These are phyloP conservation scores for Tolypocladium tropicale DNA, from an alignment of 2,329 filamentous ascomycete species.

Conservation along the genomic window DNA sequence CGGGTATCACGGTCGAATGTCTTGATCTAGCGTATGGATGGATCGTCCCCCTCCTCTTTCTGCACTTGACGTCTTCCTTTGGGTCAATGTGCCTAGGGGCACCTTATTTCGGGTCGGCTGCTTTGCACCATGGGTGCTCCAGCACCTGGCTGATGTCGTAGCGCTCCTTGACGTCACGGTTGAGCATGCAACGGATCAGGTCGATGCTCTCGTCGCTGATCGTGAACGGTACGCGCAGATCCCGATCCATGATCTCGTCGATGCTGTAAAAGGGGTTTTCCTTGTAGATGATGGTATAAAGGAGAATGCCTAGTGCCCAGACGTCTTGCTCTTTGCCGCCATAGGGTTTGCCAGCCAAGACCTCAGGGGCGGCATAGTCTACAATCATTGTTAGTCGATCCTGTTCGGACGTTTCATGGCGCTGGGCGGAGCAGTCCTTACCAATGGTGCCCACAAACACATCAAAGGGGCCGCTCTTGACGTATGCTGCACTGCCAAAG, in stretches of 20 bases:
- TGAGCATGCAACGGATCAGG: constrained; percentile 81
- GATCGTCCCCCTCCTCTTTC: background rate
- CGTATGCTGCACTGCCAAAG: constrained; percentile 95
- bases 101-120: constrained; percentile 5
- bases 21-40: background rate
- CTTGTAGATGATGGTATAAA: constrained; percentile 99
- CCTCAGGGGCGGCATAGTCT: constrained; percentile 99
- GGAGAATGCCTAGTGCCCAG: constrained; percentile 90
- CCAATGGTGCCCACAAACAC: constrained; percentile 98
- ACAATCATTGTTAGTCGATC: constrained; percentile 1
- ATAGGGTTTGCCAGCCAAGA: constrained; percentile 84
- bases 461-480: constrained; percentile 96
- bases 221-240: constrained; percentile 79
- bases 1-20: constrained; percentile 1
- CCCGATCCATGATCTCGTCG: constrained; percentile 97
- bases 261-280: constrained; percentile 99
- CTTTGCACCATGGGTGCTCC: constrained; percentile 70
- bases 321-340: constrained; percentile 95
- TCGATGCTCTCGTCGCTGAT: constrained; percentile 90
- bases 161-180: constrained; percentile 74
- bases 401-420: constrained; percentile 22
- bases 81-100: background rate
- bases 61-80: background rate
- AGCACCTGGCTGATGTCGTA: constrained; percentile 83
- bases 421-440: constrained; percentile 35